phyloP scores from a whole-genome alignment of 495 filamentous ascomycete species.

The Stereocaulon alpinum region DNA sequence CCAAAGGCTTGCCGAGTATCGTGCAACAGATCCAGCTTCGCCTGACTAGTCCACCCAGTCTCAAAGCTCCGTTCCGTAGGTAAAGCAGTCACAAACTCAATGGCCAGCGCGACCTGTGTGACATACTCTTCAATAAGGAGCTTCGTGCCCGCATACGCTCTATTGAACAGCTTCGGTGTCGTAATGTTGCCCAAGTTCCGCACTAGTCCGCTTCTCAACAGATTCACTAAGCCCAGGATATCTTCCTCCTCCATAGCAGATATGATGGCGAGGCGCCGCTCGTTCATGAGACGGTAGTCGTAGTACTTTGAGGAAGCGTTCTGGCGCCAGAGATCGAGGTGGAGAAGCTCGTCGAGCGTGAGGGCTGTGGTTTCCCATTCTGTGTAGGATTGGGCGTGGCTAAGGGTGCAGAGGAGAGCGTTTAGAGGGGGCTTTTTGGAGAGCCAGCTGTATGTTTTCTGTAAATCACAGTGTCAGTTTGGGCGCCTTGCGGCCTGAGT shows the following conservation, averaged over 20 bases:
- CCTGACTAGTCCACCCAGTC: constrained; percentile 62
- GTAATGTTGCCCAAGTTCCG: constrained; percentile 90
- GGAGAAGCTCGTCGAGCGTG: constrained; percentile 65
- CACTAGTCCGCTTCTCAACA: constrained; percentile 77
- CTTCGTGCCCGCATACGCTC: constrained; percentile 83
- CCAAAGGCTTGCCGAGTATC: constrained; percentile 89
- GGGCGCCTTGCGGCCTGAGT: neutral
- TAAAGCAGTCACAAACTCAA: constrained; percentile 65
- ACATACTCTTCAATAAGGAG: constrained; percentile 86
- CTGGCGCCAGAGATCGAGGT: constrained; percentile 79
- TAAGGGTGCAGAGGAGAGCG: constrained; percentile 46
- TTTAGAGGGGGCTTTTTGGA: constrained; percentile 42
- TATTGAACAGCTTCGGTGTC: constrained; percentile 70
- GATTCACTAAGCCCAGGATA: constrained; percentile 60
- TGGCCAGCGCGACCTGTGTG: constrained; percentile 65
- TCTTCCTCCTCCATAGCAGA: constrained; percentile 68
- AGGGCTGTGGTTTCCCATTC: constrained; percentile 77
- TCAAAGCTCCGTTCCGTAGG: constrained; percentile 48
- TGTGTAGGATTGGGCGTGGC: constrained; percentile 57
- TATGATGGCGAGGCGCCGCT: constrained; percentile 61
- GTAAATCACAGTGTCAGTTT: constrained; percentile 1
- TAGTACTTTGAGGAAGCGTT: constrained; percentile 74
- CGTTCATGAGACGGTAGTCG: constrained; percentile 78
- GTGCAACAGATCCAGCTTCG: constrained; percentile 78
- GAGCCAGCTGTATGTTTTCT: constrained; percentile 50